Evolutionary conservation across 495 filamentous ascomycete species (phyloP), one percentile per base, ranked within the genome.

Genomic region (Halenospora varia): DNA sequence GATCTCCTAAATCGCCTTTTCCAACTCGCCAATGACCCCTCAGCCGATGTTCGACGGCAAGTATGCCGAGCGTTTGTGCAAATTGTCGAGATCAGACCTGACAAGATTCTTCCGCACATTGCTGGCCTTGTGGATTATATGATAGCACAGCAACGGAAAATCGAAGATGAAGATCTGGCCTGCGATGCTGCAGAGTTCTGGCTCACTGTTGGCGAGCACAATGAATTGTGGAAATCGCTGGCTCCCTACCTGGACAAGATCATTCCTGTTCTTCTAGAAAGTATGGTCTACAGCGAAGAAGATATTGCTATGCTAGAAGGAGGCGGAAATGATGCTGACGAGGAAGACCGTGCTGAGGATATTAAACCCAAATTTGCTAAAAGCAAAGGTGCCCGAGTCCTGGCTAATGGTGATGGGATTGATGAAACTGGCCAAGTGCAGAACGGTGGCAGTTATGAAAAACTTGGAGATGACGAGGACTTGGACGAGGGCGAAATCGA

Each of bases 141-240:
- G 71, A 79, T 96, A 57, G 73, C 84, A 23, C 93, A 97, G 69
- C 94, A 98, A 70, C 81, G 85, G 63, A 90, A 85, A 56, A 73
- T 73, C 41, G 88, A 94, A 25, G 92, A 96, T 62, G 88, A 90
- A 49, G 94, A 97, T 49, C 80, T 97, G 48, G 90, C 92, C 42
- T 84, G 94, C 35, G 94, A 97, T 70, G 94, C 94, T 15, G 93
- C 95, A 8, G 94, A 97, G 71, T 99, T 99, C 67, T 99, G 93
- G 91, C 82, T 99, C 48, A 88, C 88, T 49, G 85, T 96, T 25
- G 92, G 92, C 24, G 95, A 96, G 69, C 90, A 96, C 67, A 78
- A 86, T 35, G 79, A 83, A 48, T 70, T 99, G 48, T 88, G 88
- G 69, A 78, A 81, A 40, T 76, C 81, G 0, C 71, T 99, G 18